Evolutionary conservation across 306 rosid species (phyloP), one percentile per base, ranked within the genome.

Genomic region (Dalbergia cultrata): DNA sequence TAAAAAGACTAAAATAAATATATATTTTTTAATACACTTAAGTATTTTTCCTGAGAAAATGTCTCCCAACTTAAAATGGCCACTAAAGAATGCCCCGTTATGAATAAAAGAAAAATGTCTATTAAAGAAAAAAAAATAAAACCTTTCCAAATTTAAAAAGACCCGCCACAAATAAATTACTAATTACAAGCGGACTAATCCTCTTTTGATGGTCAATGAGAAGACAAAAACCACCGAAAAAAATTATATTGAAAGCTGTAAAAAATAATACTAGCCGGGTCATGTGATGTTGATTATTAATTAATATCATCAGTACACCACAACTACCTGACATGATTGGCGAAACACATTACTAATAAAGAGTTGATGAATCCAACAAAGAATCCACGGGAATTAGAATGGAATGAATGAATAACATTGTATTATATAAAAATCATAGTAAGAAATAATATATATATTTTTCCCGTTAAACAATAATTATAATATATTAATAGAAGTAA

Each of bases 11-110:
- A 26, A 26, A 26, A 26, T 26, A 26, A 26, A 26, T 26, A 26
- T 2, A 1, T 26, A n/a, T 26, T 1, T 26, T 26, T 26, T 26
- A 2, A 26, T 26, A 3, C 31, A 26, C 1, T 3, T 26, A 22
- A 22, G 1, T 22, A 22, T 22, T 22, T 22, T 22, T 22, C 1
- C 4, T 37, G 7, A 7, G 53, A 56, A 11, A 12, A 33, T n/a
- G 35, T 5, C 5, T 37, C 47, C 56, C 65, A 72, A 72, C 58
- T 59, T 72, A 31, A 13, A 72, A 72, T 0, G 70, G 26, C 22
- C 74, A 21, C 7, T 6, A 45, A 60, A 45, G 60, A 45, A n/a
- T 31, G 41, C 21, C 43, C 37, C 19, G 6, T n/a, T 47, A 12
- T 13, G 12, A 44, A 6, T 12, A 44, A 44, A 45, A 70, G 31